Conservation (phyloP, 257 asterid species). For the Capsicum rhomboideum region DNA sequence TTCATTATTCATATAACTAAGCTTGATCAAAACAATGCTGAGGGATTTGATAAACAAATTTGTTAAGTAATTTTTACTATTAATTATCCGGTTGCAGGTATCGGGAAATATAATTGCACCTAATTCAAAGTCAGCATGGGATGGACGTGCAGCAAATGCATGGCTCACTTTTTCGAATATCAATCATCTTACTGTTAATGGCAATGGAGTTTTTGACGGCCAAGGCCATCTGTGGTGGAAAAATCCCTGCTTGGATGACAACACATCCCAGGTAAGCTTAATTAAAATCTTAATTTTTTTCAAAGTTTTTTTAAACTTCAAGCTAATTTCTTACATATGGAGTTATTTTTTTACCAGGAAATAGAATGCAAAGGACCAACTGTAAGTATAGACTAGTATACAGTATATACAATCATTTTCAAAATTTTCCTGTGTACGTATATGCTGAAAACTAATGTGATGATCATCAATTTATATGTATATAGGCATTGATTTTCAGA, state of each 20-base stretch:
- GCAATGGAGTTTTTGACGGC: constrained; percentile 42
- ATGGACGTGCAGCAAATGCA: constrained; percentile 24
- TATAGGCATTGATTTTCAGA: constrained; percentile 41
- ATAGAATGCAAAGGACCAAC: constrained; percentile 44
- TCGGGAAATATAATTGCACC: constrained; percentile 51
- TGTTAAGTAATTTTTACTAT: not conserved
- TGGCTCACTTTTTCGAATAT: constrained; percentile 40
- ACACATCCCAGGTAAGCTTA: constrained; percentile 25
- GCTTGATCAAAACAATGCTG: not conserved
- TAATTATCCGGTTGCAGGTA: constrained; percentile 26
- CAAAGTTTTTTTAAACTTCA: not conserved
- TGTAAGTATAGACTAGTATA: not conserved
- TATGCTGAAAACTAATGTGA: not conserved
- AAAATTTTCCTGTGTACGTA: too few relatives aligned
- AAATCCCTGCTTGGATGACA: constrained; percentile 32
- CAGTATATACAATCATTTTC: not conserved
- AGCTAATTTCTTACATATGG: not conserved
- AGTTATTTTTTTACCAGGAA: constrained; percentile 26
- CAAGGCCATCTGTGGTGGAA: constrained; percentile 64
- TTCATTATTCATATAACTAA: too few relatives aligned
- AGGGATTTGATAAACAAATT: not conserved
- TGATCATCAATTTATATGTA: not conserved
- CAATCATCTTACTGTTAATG: constrained; percentile 38
- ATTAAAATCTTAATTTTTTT: not conserved
- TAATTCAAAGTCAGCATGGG: constrained; percentile 27